Evolutionary conservation across 2,329 filamentous ascomycete genomes (phyloP).

Genomic region (Tympanopsis confertula): DNA sequence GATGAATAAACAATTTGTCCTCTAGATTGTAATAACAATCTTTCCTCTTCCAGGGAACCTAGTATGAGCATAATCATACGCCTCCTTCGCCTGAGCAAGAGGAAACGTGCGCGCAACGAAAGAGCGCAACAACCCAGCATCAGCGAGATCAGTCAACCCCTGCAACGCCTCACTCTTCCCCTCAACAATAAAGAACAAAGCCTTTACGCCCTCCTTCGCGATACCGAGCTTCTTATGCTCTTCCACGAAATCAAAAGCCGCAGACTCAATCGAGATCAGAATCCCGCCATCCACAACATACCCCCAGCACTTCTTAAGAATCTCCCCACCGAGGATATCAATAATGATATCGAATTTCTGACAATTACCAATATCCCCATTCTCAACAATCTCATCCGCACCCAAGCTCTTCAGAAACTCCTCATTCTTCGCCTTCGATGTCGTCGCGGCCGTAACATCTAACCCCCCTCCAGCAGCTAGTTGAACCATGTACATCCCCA

Average conservation of each 20-base stretch:
- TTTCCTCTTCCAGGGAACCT: slow-evolving; percentile 9
- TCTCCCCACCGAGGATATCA: neutral
- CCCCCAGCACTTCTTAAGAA: neutral
- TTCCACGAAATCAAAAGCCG: slow-evolving; percentile 12
- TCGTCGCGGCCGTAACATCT: neutral
- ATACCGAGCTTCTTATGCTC: slow-evolving; percentile 9
- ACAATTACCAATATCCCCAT: neutral
- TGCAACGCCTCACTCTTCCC: slow-evolving; percentile 7
- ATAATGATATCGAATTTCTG: neutral
- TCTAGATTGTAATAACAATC: slow-evolving; percentile 8
- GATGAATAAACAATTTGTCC: too few relatives aligned
- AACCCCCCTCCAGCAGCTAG: neutral
- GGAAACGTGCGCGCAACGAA: slow-evolving; percentile 10
- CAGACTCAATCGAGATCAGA: neutral
- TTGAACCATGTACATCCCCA: neutral
- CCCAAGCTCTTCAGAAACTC: neutral
- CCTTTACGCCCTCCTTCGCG: slow-evolving; percentile 7
- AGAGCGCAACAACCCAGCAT: slow-evolving; percentile 5
- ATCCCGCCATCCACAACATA: neutral
- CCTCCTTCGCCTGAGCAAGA: slow-evolving; percentile 7
- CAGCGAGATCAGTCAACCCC: slow-evolving; percentile 6
- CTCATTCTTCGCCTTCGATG: neutral
- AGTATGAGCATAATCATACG: slow-evolving; percentile 10
- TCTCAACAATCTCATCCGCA: neutral
- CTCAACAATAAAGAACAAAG: slow-evolving; percentile 11